Evolutionary conservation across 2,329 filamentous ascomycete genomes (phyloP), one percentile per base, ranked within the genome.

Genomic region (Aspergillus pseudoglaucus): DNA sequence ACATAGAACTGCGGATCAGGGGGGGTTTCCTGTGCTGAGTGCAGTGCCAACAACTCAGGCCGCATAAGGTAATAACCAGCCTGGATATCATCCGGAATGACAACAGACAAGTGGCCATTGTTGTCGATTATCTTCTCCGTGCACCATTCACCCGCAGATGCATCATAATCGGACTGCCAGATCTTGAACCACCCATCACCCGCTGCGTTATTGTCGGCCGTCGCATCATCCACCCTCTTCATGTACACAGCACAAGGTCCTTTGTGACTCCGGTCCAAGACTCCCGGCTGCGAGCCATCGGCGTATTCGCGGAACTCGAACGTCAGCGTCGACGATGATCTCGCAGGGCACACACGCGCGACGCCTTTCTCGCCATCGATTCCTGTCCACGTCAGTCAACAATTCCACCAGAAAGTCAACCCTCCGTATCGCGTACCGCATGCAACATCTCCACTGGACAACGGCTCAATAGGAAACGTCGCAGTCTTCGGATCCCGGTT

Each of bases 171-270:
- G 45, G 84, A 76, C 49, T 87, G 78, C 74, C 78, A 88, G 61
- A 90, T 79, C 75, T 89, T 89, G 76, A 90, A 87, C 87, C 86
- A 90, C 35, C 85, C 85, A 44, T 74, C 69, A 4, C 85, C 85
- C 20, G 75, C 70, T 44, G 81, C 81, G 10, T 77, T 65, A 53
- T 75, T 70, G 18, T 61, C 63, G 10, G 69, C 56, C 44, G 67
- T 69, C 49, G 83, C 80, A 48, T 81, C 75, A 53, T 73, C 67
- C 1, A 88, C 78, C 59, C 81, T 80, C 72, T 89, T 89, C 69
- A 88, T 73, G 66, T 89, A 90, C 20, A 89, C 78, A 23, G 84
- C 78, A 59, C 85, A 87, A 43, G 86, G 84, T 0, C 86, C 86
- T 62, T 80, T 77, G 66, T 85, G 83, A 30, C 75, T 77, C 10